Evolutionary conservation across 208 protist genomes (phyloP).

Genomic region (Leishmania martiniquensis): DNA sequence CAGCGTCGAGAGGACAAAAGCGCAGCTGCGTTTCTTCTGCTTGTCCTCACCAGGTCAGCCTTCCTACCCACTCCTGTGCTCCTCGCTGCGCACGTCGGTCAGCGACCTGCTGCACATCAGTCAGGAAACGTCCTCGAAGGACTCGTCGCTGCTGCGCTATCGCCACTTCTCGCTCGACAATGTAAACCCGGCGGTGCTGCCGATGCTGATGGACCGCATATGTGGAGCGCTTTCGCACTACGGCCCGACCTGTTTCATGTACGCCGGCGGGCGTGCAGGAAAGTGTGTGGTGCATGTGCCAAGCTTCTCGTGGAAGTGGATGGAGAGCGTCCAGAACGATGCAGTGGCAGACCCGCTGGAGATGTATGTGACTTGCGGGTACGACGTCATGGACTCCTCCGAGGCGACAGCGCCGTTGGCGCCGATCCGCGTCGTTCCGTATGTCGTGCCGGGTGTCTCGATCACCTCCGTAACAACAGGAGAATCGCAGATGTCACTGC

Average conservation of each 20-base stretch:
- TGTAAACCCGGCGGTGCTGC: slow-evolving; percentile 51
- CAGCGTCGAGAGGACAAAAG: slow-evolving; percentile 49
- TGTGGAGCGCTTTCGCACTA: slow-evolving; percentile 64
- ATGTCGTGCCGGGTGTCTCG: slow-evolving; percentile 53
- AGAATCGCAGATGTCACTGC: slow-evolving; percentile 57
- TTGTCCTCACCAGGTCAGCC: slow-evolving; percentile 22
- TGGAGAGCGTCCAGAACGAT: slow-evolving; percentile 75
- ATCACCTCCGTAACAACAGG: slow-evolving; percentile 49
- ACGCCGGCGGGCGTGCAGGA: slow-evolving; percentile 1
- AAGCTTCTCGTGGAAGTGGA: slow-evolving; percentile 76
- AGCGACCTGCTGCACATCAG: slow-evolving; percentile 34
- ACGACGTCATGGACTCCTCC: slow-evolving; percentile 34
- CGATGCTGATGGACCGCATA: slow-evolving; percentile 72
- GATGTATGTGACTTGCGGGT: slow-evolving; percentile 75
- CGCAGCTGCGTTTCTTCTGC: slow-evolving; percentile 57
- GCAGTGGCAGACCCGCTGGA: slow-evolving; percentile 51
- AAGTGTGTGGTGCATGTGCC: slow-evolving; percentile 30
- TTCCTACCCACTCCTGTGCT: slow-evolving; percentile 32
- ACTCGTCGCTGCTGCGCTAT: slow-evolving; percentile 65
- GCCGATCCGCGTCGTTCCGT: slow-evolving; percentile 52
- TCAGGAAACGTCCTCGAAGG: slow-evolving; percentile 32
- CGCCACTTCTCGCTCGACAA: slow-evolving; percentile 66
- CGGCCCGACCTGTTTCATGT: slow-evolving; percentile 36
- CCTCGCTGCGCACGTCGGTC: slow-evolving; percentile 22
- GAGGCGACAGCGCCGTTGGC: slow-evolving; percentile 17